Evolutionary conservation across 495 filamentous ascomycete genomes (phyloP).

Genomic region (Achaetomiella virescens): DNA sequence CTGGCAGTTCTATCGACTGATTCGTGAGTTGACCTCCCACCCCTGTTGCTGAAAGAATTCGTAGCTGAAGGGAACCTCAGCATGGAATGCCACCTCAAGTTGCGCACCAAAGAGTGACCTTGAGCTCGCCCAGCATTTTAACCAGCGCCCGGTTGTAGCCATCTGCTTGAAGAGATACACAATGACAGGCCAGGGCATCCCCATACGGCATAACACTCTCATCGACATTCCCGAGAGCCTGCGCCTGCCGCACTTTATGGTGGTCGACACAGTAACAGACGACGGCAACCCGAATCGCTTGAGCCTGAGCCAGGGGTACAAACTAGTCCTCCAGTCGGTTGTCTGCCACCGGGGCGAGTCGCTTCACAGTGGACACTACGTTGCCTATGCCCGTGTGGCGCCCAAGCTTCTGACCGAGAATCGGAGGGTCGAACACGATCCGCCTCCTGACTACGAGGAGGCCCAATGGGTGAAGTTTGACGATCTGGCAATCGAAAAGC

Average conservation of each 20-base stretch:
- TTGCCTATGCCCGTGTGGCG: constrained; percentile 68
- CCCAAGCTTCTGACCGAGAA: constrained; percentile 50
- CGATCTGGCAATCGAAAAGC: constrained; percentile 57
- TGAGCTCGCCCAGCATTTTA: constrained; percentile 45
- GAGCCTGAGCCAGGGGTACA: constrained; percentile 54
- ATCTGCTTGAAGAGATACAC: constrained; percentile 90
- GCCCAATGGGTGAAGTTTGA: constrained; percentile 86
- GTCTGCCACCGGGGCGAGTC: constrained; percentile 88
- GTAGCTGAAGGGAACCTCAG: constrained; percentile 54
- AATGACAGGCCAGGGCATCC: constrained; percentile 60
- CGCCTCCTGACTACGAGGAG: constrained; percentile 48
- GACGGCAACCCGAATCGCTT: constrained; percentile 60
- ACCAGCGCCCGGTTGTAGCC: constrained; percentile 70
- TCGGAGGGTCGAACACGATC: constrained; percentile 46
- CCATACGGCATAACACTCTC: constrained; percentile 65
- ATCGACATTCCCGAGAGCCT: constrained; percentile 92
- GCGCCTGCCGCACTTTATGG: constrained; percentile 80
- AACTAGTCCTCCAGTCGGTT: constrained; percentile 79
- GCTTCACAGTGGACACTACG: constrained; percentile 87
- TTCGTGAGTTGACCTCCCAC: constrained; percentile 51
- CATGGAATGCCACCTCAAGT: constrained; percentile 57
- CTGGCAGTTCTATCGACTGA: constrained; percentile 94
- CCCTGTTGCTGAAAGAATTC: background rate
- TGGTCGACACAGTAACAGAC: constrained; percentile 55
- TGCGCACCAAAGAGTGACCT: constrained; percentile 39